Evolutionary conservation across 805 yeast species (phyloP).

Genomic region (Wickerhamiella azymoides): DNA sequence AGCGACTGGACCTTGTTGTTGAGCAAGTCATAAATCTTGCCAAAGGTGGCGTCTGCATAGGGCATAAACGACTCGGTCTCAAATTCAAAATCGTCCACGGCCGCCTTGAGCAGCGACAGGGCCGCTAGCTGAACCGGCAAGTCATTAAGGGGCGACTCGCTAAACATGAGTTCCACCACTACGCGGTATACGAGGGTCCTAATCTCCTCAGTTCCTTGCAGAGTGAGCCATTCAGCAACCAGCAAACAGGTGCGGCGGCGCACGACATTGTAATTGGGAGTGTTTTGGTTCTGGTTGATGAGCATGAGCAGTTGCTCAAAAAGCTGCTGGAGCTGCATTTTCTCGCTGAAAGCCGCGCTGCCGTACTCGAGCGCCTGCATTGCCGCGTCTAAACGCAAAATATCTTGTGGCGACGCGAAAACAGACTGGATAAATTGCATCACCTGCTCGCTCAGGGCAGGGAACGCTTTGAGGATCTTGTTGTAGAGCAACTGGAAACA

Average conservation of each 20-base stretch:
- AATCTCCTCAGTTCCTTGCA: constrained; percentile 47
- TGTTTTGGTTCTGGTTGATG: constrained; percentile 47
- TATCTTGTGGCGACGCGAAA: constrained; percentile 30
- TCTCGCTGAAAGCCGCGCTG: constrained; percentile 47
- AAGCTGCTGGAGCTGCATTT: constrained; percentile 54
- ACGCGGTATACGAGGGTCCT: constrained; percentile 46
- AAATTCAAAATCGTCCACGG: constrained; percentile 82
- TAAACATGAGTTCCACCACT: constrained; percentile 36
- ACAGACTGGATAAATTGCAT: constrained; percentile 41
- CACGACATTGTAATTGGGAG: constrained; percentile 36
- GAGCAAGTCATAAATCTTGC: constrained; percentile 37
- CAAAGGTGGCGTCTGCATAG: constrained; percentile 40
- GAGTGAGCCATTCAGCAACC: constrained; percentile 66
- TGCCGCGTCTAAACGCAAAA: constrained; percentile 63
- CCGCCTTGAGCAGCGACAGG: constrained; percentile 48
- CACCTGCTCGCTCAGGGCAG: constrained; percentile 40
- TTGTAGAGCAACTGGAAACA: constrained; percentile 79
- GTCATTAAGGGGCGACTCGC: constrained; percentile 42
- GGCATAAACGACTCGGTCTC: constrained; percentile 53
- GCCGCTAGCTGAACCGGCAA: constrained; percentile 70
- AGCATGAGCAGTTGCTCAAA: constrained; percentile 32
- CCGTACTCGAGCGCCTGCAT: constrained; percentile 74
- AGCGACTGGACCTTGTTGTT: constrained; percentile 36
- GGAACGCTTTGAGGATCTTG: constrained; percentile 53
- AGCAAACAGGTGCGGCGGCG: constrained; percentile 66